Conservation (phyloP, 2,329 filamentous ascomycete genomes). For the Ceratocystis albifundus region DNA sequence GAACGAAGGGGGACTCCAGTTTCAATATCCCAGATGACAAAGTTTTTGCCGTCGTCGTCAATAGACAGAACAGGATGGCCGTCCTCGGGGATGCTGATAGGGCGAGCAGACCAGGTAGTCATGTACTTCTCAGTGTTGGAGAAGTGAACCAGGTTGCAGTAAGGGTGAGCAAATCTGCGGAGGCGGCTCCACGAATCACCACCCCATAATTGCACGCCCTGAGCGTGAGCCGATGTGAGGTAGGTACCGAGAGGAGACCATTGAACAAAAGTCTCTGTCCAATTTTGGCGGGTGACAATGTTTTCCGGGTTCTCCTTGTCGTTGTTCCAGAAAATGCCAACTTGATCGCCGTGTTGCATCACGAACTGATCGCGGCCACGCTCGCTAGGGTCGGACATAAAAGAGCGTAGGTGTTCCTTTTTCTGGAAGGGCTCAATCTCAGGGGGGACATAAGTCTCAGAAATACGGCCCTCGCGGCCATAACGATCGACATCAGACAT, state of each 20-base stretch:
- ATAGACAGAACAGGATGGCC: conserved; percentile 71
- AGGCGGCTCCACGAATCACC: conserved; percentile 80
- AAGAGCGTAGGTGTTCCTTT: conserved; percentile 89
- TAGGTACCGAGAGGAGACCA: conserved; percentile 95
- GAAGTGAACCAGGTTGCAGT: conserved; percentile 91
- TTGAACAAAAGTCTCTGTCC: conserved; percentile 96
- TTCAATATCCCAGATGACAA: conserved; percentile 94
- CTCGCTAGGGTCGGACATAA: conserved; percentile 66
- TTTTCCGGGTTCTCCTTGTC: conserved; percentile 81
- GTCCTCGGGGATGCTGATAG: conserved; percentile 81
- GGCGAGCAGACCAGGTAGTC: conserved; percentile 91
- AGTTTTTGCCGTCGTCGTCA: conserved; percentile 98
- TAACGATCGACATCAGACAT: conserved; percentile 95
- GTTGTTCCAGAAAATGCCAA: conserved; percentile 97
- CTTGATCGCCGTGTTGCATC: conserved; percentile 83
- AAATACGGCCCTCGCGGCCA: conserved; percentile 82
- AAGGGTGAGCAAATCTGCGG: conserved; percentile 87
- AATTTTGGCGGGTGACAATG: conserved; percentile 84
- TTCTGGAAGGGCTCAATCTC: conserved; percentile 81
- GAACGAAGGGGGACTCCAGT: conserved; percentile 83
- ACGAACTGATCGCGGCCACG: conserved; percentile 90
- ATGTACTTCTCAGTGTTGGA: conserved; percentile 87
- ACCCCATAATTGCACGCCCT: conserved; percentile 96
- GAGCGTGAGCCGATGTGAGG: conserved; percentile 85
- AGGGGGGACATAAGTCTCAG: conserved; percentile 79